These are phyloP conservation scores for Fomitopsis betulina DNA, from an alignment of 1,284 basidiomycete genomes.

Conservation along the genomic window DNA sequence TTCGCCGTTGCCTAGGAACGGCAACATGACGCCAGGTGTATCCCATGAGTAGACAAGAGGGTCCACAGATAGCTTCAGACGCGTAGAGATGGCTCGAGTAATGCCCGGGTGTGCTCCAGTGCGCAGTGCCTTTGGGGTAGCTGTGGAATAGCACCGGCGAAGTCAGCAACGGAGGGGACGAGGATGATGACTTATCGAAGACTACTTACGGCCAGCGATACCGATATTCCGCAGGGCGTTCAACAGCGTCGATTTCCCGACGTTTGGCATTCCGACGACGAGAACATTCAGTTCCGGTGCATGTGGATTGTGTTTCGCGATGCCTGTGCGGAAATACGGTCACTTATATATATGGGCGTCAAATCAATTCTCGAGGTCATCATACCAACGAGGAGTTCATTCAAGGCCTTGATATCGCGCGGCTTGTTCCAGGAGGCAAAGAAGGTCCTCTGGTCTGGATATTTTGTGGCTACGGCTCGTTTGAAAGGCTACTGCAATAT, in stretches of 20 bases:
- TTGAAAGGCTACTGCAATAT: conserved; percentile 54
- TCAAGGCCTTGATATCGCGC: conserved; percentile 59
- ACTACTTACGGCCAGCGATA: conserved; percentile 70
- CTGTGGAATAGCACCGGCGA: conserved; percentile 21
- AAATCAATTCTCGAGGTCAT: conserved; percentile 20
- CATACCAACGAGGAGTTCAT: conserved; percentile 68
- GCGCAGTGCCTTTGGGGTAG: conserved; percentile 80
- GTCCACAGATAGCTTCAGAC: conserved; percentile 74
- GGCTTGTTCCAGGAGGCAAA: conserved; percentile 69
- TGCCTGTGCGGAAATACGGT: conserved; percentile 38
- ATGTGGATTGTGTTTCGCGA: conserved; percentile 64
- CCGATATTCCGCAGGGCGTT: conserved; percentile 91
- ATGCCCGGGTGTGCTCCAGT: conserved; percentile 89
- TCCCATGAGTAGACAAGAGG: conserved; percentile 93
- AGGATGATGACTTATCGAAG: background rate
- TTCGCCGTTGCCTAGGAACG: conserved; percentile 85
- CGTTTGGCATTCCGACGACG: conserved; percentile 97
- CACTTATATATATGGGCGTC: background rate
- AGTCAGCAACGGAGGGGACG: background rate
- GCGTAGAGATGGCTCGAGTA: conserved; percentile 80
- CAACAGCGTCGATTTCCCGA: conserved; percentile 93
- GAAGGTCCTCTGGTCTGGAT: conserved; percentile 60
- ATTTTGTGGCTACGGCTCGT: conserved; percentile 59
- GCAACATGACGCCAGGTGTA: conserved; percentile 96
- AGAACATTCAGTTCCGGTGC: conserved; percentile 80